Evolutionary conservation across 1,284 basidiomycete species (phyloP), one percentile per base, ranked within the genome.

Genomic region (Sporisorium graminicola): DNA sequence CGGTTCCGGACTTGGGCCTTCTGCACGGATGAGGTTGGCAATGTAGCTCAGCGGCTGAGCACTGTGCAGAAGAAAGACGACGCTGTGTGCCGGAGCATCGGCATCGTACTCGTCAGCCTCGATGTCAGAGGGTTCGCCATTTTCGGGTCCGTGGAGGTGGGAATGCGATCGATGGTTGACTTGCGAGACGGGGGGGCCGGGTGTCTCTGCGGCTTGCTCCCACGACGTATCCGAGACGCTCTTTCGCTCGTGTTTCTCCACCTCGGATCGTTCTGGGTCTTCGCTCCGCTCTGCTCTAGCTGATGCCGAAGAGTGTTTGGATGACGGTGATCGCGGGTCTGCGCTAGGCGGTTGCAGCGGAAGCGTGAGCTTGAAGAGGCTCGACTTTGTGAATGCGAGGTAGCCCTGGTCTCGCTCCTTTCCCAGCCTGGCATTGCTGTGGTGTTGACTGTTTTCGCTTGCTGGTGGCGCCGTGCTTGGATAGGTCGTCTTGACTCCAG

Each of bases 41-140:
- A 82, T 70, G 63, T 82, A 82, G 58, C 74, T 77, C 9, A 82
- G 74, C 44, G 80, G 80, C 63, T 82, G 80, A 6, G 67, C 80
- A 22, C 72, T 67, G 44, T 82, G 80, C 10, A 82, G 61, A 2
- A 82, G 67, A 40, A 82, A 82, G 31, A 82, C 77, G 37, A 82
- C 80, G 43, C 69, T 74, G 47, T 81, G 77, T 0, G 80, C 80
- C 0, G 79, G 79, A 26, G 77, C 79, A 37, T 75, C 66, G 14
- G 77, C 78, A 62, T 81, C 79, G 26, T 79, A 81, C 50, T 81
- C 79, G 37, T 69, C 63, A 8, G 73, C 66, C 40, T 73, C 66
- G 37, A 71, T 54, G 22, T 81, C 78, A 2, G 75, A 58, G 1
- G 74, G 75, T 42, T 81, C 77, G 44, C 75, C 75, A 20, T 74